A percentile compares a stretch with the other conserved stretches of the same genome.
phyloP scores from a whole-genome alignment of 2,329 filamentous ascomycete species.

The Ascosphaera apis region DNA sequence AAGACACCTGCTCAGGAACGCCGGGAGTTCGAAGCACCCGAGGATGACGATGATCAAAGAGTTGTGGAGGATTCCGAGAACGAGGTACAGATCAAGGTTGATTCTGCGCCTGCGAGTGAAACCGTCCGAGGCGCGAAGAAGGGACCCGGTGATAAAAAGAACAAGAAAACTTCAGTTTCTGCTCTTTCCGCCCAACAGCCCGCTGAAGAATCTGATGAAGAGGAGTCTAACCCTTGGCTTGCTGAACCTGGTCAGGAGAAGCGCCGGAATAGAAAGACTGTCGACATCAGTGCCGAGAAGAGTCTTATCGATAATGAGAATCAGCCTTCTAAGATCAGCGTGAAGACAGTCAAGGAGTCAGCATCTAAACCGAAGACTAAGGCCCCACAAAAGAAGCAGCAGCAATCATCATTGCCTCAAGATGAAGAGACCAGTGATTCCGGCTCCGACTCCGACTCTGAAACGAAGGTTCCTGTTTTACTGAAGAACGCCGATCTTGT shows the following conservation, averaged over 20 bases:
- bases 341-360: not conserved
- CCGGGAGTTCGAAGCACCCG: slow-evolving; percentile 38
- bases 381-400: slow-evolving; percentile 3
- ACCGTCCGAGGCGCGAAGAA: too few relatives aligned
- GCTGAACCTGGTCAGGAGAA: slow-evolving; percentile 9
- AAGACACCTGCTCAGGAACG: slow-evolving; percentile 11
- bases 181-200: too few relatives aligned
- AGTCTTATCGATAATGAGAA: slow-evolving; percentile 6
- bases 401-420: slow-evolving; percentile 8
- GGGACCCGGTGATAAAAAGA: too few relatives aligned
- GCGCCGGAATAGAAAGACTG: slow-evolving; percentile 4
- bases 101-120: too few relatives aligned
- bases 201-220: slow-evolving; percentile 9
- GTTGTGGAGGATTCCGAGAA: too few relatives aligned
- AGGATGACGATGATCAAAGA: slow-evolving; percentile 24
- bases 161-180: too few relatives aligned
- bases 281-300: slow-evolving; percentile 3
- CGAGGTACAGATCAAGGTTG: too few relatives aligned
- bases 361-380: slow-evolving; percentile 1
- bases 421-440: slow-evolving; percentile 19
- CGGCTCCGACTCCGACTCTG: slow-evolving; percentile 19
- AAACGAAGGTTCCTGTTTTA: slow-evolving; percentile 18
- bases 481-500: slow-evolving; percentile 42
- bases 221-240: slow-evolving; percentile 17
- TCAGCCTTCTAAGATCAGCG: not conserved